phyloP scores from a whole-genome alignment of 305 asterid species.

The Rubia occidens region DNA sequence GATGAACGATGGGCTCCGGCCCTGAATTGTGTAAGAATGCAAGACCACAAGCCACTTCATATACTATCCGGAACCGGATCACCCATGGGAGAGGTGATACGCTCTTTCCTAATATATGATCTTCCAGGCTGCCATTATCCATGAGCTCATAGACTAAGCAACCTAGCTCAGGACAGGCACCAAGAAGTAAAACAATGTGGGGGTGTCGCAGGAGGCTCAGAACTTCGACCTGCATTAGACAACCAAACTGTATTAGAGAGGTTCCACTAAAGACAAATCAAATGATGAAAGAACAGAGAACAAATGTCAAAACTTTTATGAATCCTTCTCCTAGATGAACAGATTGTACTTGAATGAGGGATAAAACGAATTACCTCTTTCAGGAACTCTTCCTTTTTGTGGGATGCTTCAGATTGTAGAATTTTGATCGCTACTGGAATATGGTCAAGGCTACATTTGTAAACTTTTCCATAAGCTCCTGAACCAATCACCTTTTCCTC shows the following conservation, averaged over 20 bases:
- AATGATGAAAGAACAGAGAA: not conserved
- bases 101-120: conserved; percentile 37
- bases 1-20: conserved; percentile 74
- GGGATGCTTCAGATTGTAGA: conserved; percentile 48
- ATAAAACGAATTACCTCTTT: conserved; percentile 49
- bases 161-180: conserved; percentile 84
- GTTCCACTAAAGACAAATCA: not conserved
- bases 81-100: conserved; percentile 61
- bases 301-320: not conserved
- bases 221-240: conserved; percentile 58
- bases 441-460: conserved; percentile 70
- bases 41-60: conserved; percentile 82
- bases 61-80: conserved; percentile 61
- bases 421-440: conserved; percentile 73
- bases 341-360: not conserved
- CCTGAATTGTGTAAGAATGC: conserved; percentile 75
- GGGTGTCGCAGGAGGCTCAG: conserved; percentile 79
- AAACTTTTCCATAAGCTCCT: conserved; percentile 90
- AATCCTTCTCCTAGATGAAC: not conserved
- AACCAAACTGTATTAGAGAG: not conserved
- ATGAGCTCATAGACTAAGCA: conserved; percentile 73
- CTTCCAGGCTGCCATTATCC: conserved; percentile 82
- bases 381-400: conserved; percentile 63
- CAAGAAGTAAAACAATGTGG: conserved; percentile 58
- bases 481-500: conserved; percentile 61